Evolutionary conservation across 83 land plant genomes (phyloP).

Genomic region (Picea abies): DNA sequence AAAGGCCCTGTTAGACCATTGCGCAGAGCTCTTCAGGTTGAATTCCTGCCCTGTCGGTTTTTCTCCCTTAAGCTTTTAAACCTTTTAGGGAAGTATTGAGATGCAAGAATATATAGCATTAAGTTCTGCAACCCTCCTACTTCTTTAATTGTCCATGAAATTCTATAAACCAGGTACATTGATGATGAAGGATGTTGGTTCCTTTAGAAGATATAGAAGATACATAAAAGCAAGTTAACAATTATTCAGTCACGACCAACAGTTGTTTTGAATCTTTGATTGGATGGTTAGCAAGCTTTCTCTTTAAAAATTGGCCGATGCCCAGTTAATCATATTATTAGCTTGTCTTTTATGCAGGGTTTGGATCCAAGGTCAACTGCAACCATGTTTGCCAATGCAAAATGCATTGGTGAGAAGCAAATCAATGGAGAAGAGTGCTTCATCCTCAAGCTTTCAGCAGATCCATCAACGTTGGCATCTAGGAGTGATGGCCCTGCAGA

Average conservation of each 20-base stretch:
- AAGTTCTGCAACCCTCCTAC: too few relatives aligned
- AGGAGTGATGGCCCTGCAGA: conserved; percentile 78
- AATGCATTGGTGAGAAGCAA: conserved; percentile 44
- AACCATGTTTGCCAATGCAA: conserved; percentile 65
- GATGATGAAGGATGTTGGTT: too few relatives aligned
- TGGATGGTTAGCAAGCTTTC: too few relatives aligned
- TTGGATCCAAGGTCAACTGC: conserved; percentile 78
- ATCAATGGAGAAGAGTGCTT: conserved; percentile 72
- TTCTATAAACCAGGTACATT: too few relatives aligned
- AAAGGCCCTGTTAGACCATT: conserved; percentile 72
- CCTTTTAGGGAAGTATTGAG: not conserved
- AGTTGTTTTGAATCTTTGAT: too few relatives aligned
- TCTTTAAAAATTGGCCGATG: conserved; percentile 5
- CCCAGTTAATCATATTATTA: conserved; percentile 4
- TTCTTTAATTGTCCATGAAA: too few relatives aligned
- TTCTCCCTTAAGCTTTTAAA: not conserved
- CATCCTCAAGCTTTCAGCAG: conserved; percentile 70
- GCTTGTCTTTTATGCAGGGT: conserved; percentile 36
- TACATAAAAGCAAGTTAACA: too few relatives aligned
- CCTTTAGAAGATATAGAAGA: too few relatives aligned
- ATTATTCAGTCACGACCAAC: too few relatives aligned
- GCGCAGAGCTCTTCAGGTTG: conserved; percentile 72
- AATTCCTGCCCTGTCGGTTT: not conserved
- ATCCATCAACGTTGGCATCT: conserved; percentile 50
- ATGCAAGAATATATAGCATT: not conserved